These are phyloP conservation scores for Saksenaea oblongispora DNA, from an alignment of 371 early-diverging fungal genomes.

Conservation along the genomic window DNA sequence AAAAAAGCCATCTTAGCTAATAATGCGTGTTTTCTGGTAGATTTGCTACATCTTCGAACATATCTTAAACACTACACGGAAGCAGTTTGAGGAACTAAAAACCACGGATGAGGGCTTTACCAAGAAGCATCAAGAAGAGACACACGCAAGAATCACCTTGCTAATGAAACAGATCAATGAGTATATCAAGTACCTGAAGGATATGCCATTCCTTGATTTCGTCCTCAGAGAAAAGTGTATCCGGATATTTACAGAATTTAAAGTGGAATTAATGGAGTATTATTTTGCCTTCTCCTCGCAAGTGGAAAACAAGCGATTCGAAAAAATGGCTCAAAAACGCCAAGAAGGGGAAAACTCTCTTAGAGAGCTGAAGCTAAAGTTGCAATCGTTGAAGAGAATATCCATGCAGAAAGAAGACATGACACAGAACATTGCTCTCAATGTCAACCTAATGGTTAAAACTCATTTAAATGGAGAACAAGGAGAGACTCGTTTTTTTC, in stretches of 20 bases:
- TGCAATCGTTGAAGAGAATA: background rate
- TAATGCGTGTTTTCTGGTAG: no score
- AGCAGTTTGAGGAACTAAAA: no score
- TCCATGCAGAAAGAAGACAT: background rate
- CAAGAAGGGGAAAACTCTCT: background rate
- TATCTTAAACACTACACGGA: no score
- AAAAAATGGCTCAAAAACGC: background rate
- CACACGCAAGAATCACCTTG: background rate
- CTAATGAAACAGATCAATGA: background rate
- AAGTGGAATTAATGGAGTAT: background rate
- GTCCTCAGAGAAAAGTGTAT: background rate
- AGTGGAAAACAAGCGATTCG: background rate
- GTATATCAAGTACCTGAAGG: background rate
- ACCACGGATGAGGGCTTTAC: no score
- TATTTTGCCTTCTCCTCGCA: no score
- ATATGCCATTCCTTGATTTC: background rate
- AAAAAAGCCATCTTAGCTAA: no score
- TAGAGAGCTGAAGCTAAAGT: background rate
- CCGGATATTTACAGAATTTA: background rate
- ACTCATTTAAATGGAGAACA: background rate
- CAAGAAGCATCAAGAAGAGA: no score
- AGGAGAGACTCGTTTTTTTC: background rate
- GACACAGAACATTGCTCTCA: background rate
- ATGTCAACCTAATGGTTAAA: background rate
- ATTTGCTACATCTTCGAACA: no score